Percentiles rank a stretch among this genome's conserved stretches.
Evolutionary conservation across 73 alveolate genomes (phyloP).

Genomic region (Symbiodinium pilosum): DNA sequence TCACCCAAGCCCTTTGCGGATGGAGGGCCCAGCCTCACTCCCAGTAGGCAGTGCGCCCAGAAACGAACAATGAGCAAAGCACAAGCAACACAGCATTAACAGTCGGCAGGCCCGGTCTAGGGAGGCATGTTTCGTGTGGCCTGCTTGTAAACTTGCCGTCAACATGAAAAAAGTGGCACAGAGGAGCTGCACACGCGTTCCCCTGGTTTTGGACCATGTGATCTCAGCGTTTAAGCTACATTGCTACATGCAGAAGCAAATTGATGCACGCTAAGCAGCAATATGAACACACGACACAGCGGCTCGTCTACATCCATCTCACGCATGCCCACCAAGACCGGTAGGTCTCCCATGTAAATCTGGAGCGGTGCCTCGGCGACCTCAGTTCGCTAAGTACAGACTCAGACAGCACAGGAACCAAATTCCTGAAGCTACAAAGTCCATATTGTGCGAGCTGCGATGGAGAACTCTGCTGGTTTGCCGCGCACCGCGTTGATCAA

Average conservation of each 20-base stretch:
- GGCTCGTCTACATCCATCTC: slow-evolving; percentile 44
- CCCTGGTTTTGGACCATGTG: too few species aligned
- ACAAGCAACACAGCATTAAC: too few species aligned
- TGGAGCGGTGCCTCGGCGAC: slow-evolving; percentile 35
- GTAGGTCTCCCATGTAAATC: slow-evolving; percentile 61
- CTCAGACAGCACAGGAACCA: neutral
- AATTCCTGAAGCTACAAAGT: neutral
- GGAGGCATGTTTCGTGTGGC: too few species aligned
- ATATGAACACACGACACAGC: slow-evolving; percentile 30
- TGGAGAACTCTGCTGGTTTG: slow-evolving; percentile 7
- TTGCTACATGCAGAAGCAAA: too few species aligned
- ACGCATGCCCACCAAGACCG: slow-evolving; percentile 47
- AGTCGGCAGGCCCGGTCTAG: too few species aligned
- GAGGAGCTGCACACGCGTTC: too few species aligned
- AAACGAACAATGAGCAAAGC: too few species aligned
- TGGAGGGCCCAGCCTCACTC: slow-evolving; percentile 85
- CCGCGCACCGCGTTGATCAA: slow-evolving; percentile 58
- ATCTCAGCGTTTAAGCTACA: too few species aligned
- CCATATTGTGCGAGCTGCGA: neutral
- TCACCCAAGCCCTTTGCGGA: slow-evolving; percentile 66
- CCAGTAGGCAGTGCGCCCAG: too few species aligned
- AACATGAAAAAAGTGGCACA: too few species aligned
- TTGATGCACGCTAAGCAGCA: slow-evolving; percentile 10
- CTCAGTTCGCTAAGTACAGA: neutral
- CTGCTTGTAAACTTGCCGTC: too few species aligned